Conservation (phyloP, 1,139 yeast genomes). For the Schwanniomyces etchellsii region DNA sequence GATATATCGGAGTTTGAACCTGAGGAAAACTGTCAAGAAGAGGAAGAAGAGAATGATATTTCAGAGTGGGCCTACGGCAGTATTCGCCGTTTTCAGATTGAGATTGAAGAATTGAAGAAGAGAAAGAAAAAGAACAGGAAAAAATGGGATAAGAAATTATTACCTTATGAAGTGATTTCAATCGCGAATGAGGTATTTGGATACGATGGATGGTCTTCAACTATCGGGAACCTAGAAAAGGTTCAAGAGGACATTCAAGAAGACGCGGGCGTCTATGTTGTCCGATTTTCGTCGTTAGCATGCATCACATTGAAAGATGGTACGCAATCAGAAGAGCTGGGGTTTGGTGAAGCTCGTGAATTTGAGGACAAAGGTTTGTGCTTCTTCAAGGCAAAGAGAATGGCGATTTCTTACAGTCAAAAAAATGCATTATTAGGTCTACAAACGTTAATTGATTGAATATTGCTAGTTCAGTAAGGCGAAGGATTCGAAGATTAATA, state of each 20-base stretch:
- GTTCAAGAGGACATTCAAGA: constrained; percentile 16
- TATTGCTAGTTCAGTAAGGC: no score
- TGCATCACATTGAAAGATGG: constrained; percentile 47
- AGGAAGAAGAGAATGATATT: no score
- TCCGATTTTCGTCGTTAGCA: constrained; percentile 21
- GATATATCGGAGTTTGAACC: constrained; percentile 16
- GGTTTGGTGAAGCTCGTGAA: constrained; percentile 34
- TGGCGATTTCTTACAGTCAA: constrained; percentile 46
- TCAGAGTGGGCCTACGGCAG: no score
- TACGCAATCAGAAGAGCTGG: constrained; percentile 31
- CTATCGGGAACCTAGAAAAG: constrained; percentile 28
- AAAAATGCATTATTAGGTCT: constrained; percentile 29
- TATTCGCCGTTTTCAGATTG: no score
- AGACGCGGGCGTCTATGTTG: constrained; percentile 14
- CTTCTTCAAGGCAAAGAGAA: constrained; percentile 43
- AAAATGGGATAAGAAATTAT: not conserved
- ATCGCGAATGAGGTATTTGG: constrained; percentile 67
- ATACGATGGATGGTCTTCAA: constrained; percentile 59
- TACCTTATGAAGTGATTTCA: constrained; percentile 31
- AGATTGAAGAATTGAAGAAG: no score
- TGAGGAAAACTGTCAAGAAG: no score
- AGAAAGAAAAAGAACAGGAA: no score
- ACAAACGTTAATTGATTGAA: no score
- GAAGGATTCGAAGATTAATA: no score
- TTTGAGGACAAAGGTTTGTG: constrained; percentile 31